Evolutionary conservation across 2,329 filamentous ascomycete genomes (phyloP).

Genomic region (Calonectria leucothoes): DNA sequence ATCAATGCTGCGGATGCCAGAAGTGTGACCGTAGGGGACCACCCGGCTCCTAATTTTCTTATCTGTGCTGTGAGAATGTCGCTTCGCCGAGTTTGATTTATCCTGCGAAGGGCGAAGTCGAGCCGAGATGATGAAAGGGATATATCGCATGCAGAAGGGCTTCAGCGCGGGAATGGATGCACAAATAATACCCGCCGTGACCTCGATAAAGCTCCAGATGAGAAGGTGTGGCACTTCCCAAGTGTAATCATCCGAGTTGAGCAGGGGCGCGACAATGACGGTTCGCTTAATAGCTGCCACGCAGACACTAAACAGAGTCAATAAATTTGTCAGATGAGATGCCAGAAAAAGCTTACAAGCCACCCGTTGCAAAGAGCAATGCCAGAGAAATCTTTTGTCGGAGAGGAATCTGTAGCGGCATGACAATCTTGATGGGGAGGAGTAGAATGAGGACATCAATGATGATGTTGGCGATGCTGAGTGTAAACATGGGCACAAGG

Average conservation of each 20-base stretch:
- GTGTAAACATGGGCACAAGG: constrained; percentile 43
- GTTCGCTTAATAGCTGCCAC: constrained; percentile 44
- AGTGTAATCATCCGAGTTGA: constrained; percentile 39
- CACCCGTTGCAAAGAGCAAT: constrained; percentile 53
- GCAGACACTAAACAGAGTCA: constrained; percentile 36
- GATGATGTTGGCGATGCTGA: constrained; percentile 53
- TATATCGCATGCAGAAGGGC: constrained; percentile 55
- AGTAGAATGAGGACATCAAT: constrained; percentile 59
- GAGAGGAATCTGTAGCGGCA: constrained; percentile 58
- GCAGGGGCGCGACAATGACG: constrained; percentile 38
- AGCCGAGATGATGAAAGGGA: constrained; percentile 40
- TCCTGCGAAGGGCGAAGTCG: constrained; percentile 38
- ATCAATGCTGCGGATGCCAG: constrained; percentile 39
- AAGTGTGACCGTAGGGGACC: constrained; percentile 30
- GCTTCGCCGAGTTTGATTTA: constrained; percentile 27
- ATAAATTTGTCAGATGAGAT: background rate
- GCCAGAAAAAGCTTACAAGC: constrained; percentile 38
- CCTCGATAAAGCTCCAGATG: constrained; percentile 60
- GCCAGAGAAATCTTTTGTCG: constrained; percentile 63
- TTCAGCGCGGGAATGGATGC: constrained; percentile 62
- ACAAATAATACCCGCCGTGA: constrained; percentile 62
- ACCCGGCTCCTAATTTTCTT: constrained; percentile 31
- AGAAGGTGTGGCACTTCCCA: constrained; percentile 41
- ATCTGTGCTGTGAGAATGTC: constrained; percentile 26
- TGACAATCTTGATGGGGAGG: constrained; percentile 57